phyloP scores from a whole-genome alignment of 345 rosid genomes.

The Brassica carinata region DNA sequence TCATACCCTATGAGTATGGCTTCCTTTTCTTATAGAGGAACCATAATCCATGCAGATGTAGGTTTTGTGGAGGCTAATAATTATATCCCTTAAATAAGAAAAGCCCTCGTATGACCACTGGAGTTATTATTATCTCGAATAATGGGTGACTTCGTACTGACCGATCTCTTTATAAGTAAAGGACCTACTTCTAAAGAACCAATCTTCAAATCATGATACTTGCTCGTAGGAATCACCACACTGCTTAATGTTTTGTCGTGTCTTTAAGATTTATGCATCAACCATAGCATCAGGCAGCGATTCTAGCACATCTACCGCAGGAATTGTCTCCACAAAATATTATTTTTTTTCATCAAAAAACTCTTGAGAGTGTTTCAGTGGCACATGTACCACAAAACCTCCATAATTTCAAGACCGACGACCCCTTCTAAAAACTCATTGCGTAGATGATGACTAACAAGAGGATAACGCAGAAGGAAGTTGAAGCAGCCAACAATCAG shows the following conservation, averaged over 20 bases:
- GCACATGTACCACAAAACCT: constrained; percentile 66
- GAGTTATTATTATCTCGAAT: constrained; percentile 67
- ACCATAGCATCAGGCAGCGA: constrained; percentile 33
- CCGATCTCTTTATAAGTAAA: constrained; percentile 75
- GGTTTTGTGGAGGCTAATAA: constrained; percentile 69
- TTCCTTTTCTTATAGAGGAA: constrained; percentile 64
- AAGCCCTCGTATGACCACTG: constrained; percentile 64
- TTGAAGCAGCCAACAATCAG: too few relatives aligned
- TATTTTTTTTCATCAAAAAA: constrained; percentile 42
- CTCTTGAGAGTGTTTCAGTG: constrained; percentile 37
- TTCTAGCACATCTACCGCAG: constrained; percentile 34
- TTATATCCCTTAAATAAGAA: constrained; percentile 64
- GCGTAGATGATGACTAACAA: constrained; percentile 43
- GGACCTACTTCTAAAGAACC: constrained; percentile 58
- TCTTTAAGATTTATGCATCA: constrained; percentile 42
- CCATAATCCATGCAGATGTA: constrained; percentile 71
- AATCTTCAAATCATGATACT: constrained; percentile 42
- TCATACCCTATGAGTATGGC: constrained; percentile 64
- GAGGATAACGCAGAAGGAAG: too few relatives aligned
- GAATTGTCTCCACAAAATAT: constrained; percentile 39
- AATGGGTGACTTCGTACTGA: constrained; percentile 73
- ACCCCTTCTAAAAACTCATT: constrained; percentile 51
- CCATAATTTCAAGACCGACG: constrained; percentile 46
- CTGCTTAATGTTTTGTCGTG: constrained; percentile 43
- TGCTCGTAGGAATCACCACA: constrained; percentile 36